A percentile compares a stretch with the other conserved stretches of the same genome.
These are phyloP conservation scores for Baeospora myosura DNA, from an alignment of 1,284 basidiomycete genomes.

Conservation along the genomic window DNA sequence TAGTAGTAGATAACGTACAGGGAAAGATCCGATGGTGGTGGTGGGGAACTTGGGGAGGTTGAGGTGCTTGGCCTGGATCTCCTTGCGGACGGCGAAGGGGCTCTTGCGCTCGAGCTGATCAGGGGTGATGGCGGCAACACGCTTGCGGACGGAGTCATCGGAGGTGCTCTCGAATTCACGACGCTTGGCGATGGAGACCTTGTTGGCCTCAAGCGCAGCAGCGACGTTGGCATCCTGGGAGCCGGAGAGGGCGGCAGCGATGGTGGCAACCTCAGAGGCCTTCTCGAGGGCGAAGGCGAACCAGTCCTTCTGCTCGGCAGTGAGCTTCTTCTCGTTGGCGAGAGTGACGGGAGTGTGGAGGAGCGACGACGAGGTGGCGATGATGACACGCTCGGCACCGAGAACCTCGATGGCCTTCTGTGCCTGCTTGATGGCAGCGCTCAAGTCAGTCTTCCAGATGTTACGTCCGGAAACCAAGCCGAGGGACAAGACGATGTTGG, in stretches of 20 bases:
- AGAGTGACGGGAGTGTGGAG: conserved; percentile 97
- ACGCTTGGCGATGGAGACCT: conserved; percentile 86
- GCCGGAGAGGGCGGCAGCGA: conserved; percentile 78
- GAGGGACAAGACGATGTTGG: conserved; percentile 81
- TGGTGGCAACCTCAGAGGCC: conserved; percentile 82
- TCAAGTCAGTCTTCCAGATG: conserved; percentile 99
- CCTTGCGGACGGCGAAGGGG: conserved; percentile 83
- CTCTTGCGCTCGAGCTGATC: conserved; percentile 88
- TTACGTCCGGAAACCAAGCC: conserved; percentile 98
- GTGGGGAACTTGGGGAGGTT: conserved; percentile 96
- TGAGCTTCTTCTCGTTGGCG: conserved; percentile 89
- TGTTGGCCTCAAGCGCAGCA: conserved; percentile 81
- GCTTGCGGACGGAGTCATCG: conserved; percentile 92
- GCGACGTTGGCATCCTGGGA: conserved; percentile 71
- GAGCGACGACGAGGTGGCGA: conserved; percentile 96
- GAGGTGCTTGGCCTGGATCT: conserved; percentile 74
- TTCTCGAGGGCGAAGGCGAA: conserved; percentile 99
- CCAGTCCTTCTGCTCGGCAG: conserved; percentile 91
- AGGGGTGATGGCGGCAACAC: conserved; percentile 86
- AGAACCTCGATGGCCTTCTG: conserved; percentile 82
- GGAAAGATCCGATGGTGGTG: conserved; percentile 98
- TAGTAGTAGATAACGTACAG: conserved; percentile 38
- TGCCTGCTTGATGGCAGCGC: conserved; percentile 74
- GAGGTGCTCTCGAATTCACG: conserved; percentile 95
- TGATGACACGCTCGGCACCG: conserved; percentile 82